Conservation (phyloP, 139 green algal species). For the Chlorella ohadii region DNA sequence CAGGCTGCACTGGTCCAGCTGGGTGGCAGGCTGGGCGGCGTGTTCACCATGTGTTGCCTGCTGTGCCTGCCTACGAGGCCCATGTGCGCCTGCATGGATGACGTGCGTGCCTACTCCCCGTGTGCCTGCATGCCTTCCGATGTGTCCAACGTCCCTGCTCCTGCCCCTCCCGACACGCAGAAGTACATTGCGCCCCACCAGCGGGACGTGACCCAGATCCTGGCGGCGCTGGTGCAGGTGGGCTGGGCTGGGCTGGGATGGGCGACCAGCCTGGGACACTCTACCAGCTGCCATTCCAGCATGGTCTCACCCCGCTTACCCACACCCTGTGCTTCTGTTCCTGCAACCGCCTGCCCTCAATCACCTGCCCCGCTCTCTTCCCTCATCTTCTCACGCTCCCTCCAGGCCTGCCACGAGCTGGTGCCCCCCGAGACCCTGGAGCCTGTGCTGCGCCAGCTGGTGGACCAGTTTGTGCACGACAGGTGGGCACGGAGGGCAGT, state of each 20-base stretch:
- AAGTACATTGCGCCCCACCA: conserved; percentile 86
- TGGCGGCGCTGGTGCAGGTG: conserved; percentile 79
- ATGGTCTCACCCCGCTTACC: no score
- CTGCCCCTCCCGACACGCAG: conserved; percentile 69
- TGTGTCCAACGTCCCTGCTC: no score
- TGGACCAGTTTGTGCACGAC: conserved; percentile 98
- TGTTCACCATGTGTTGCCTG: no score
- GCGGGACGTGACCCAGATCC: conserved; percentile 86
- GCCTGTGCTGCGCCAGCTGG: conserved; percentile 92
- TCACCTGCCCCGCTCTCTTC: no score
- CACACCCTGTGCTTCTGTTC: background rate
- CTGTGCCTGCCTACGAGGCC: no score
- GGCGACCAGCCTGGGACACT: background rate
- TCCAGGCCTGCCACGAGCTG: conserved; percentile 86
- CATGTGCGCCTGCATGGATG: no score
- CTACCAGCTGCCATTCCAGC: no score
- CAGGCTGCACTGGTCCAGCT: background rate
- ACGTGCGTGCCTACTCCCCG: no score
- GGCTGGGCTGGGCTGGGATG: no score
- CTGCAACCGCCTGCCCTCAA: background rate
- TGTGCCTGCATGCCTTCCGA: no score
- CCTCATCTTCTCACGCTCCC: background rate
- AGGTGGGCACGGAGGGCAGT: conserved; percentile 25
- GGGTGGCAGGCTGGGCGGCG: background rate
- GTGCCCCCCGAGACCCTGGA: conserved; percentile 92